Conservation (phyloP, 306 rosid genomes). For the Fragaria ananassa region DNA sequence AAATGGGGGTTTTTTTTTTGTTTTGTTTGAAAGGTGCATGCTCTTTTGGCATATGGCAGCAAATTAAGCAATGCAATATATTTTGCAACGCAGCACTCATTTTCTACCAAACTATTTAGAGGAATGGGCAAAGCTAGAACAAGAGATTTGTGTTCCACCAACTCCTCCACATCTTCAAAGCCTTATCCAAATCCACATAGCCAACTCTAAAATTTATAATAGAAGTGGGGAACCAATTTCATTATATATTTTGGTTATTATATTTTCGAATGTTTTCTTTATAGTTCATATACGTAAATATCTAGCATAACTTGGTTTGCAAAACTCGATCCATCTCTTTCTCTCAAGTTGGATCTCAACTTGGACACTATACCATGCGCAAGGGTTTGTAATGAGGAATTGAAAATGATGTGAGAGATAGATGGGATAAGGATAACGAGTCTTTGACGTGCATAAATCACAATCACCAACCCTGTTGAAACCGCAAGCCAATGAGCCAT, state of each 20-base stretch:
- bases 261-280: not conserved
- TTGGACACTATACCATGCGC: conserved; percentile 38
- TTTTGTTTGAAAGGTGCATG: conserved; percentile 4
- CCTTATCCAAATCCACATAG: conserved; percentile 60
- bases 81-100: conserved; percentile 27
- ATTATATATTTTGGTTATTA: not conserved
- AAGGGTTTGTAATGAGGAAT: conserved; percentile 22
- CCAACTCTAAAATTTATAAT: conserved; percentile 1
- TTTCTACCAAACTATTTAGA: conserved; percentile 43
- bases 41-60: conserved; percentile 9
- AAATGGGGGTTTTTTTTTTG: not conserved
- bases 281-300: conserved; percentile 22
- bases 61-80: not conserved
- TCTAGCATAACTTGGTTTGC: conserved; percentile 25
- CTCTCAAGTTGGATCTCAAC: conserved; percentile 29
- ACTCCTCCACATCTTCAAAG: conserved; percentile 60
- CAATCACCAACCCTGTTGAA: not conserved
- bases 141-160: conserved; percentile 70
- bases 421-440: not conserved
- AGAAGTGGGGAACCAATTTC: not conserved
- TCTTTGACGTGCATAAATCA: conserved; percentile 9
- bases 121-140: conserved; percentile 23
- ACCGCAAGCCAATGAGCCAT: not conserved
- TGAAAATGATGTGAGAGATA: not conserved
- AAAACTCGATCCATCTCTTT: conserved; percentile 8